Evolutionary conservation across 2,329 filamentous ascomycete genomes (phyloP).

Genomic region (Aspergillus tanneri): DNA sequence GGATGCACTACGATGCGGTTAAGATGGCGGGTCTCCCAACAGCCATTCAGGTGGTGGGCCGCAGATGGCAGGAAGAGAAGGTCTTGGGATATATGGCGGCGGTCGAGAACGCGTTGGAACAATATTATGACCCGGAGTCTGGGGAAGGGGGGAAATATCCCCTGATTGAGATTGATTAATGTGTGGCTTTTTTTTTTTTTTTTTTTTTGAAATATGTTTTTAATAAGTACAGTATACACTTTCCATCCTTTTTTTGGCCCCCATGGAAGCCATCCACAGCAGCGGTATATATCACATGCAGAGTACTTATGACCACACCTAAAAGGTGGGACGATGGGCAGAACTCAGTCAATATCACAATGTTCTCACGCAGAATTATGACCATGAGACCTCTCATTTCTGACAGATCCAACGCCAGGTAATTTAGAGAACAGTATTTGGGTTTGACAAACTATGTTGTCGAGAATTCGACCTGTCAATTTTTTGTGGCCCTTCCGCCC

Average conservation of each 20-base stretch:
- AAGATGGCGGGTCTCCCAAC: constrained; percentile 88
- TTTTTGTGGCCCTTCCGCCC: too few species aligned
- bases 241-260: too few species aligned
- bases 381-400: constrained; percentile 2
- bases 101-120: constrained; percentile 71
- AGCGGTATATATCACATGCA: too few species aligned
- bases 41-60: constrained; percentile 78
- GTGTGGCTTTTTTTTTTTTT: background rate
- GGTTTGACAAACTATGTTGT: too few species aligned
- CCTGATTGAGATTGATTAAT: constrained; percentile 39
- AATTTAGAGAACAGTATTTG: too few species aligned
- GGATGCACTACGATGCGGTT: constrained; percentile 77
- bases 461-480: too few species aligned
- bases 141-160: constrained; percentile 37
- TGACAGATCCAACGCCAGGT: background rate
- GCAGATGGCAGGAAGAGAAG: constrained; percentile 81
- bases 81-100: constrained; percentile 77
- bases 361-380: too few species aligned
- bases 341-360: too few species aligned
- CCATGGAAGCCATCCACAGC: too few species aligned
- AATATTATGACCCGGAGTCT: constrained; percentile 33
- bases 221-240: too few species aligned
- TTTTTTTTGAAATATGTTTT: background rate
- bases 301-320: too few species aligned
- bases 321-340: too few species aligned